Conservation (phyloP, 1,284 basidiomycete species). For the Pseudozyma sp. region DNA sequence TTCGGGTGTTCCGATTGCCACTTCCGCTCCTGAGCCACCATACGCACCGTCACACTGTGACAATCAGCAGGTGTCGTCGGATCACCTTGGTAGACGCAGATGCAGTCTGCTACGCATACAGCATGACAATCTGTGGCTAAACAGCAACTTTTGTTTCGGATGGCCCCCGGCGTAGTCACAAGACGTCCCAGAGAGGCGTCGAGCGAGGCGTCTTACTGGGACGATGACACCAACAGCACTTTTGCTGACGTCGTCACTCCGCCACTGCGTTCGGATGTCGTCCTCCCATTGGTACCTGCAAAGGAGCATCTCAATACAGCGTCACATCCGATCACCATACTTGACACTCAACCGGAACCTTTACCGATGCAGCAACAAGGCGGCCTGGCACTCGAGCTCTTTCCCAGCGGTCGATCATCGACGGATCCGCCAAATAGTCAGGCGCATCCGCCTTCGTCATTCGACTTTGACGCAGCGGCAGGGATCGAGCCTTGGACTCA, state of each 20-base stretch:
- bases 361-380: slow-evolving; percentile 3
- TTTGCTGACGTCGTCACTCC: slow-evolving; percentile 30
- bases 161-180: slow-evolving; percentile 16
- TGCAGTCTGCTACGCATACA: neutral
- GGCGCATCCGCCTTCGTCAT: slow-evolving; percentile 7
- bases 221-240: slow-evolving; percentile 21
- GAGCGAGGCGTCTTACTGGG: slow-evolving; percentile 43
- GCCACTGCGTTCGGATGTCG: neutral
- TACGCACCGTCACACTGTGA: neutral
- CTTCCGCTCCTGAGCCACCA: neutral
- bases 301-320: neutral
- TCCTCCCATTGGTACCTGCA: neutral
- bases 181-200: slow-evolving; percentile 31
- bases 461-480: slow-evolving; percentile 21
- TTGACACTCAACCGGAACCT: slow-evolving; percentile 8
- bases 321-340: slow-evolving; percentile 13
- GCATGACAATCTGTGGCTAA: slow-evolving; percentile 1
- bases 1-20: slow-evolving; percentile 3
- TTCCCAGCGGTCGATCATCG: slow-evolving; percentile 16
- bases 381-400: slow-evolving; percentile 31
- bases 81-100: neutral
- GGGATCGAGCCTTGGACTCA: slow-evolving; percentile 20
- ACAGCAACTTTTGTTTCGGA: neutral
- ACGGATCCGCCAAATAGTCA: neutral
- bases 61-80: neutral